Evolutionary conservation across 495 filamentous ascomycete genomes (phyloP).

Genomic region (Pyrenula aspistea): DNA sequence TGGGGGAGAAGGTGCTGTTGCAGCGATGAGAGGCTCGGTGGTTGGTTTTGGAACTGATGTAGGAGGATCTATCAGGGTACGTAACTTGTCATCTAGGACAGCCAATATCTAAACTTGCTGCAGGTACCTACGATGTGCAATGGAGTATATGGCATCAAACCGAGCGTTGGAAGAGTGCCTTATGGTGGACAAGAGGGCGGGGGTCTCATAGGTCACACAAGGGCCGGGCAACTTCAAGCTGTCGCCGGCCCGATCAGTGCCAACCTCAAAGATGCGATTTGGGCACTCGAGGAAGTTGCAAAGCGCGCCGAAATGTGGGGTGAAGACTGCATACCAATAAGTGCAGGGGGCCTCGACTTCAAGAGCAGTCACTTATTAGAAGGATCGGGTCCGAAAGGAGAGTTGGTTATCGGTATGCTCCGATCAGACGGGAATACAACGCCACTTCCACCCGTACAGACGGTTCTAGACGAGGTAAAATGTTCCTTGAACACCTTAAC

Average conservation of each 20-base stretch:
- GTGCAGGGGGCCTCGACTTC: conserved; percentile 20
- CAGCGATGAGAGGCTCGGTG: conserved; percentile 48
- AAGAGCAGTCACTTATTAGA: background rate
- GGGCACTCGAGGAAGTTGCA: conserved; percentile 38
- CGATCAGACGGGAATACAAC: conserved; percentile 42
- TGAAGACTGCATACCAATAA: conserved; percentile 35
- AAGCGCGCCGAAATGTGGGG: conserved; percentile 32
- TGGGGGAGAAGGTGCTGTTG: conserved; percentile 54
- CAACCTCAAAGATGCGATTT: conserved; percentile 29
- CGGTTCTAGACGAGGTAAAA: conserved; percentile 40
- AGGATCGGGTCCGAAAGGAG: conserved; percentile 7
- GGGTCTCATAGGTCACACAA: conserved; percentile 22
- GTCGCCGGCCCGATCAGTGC: conserved; percentile 39
- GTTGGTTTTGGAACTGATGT: conserved; percentile 58
- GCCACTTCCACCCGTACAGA: conserved; percentile 45
- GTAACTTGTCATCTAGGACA: too few species aligned
- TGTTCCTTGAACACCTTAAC: conserved; percentile 23
- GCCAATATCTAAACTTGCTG: too few species aligned
- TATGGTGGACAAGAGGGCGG: conserved; percentile 33
- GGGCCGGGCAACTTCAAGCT: conserved; percentile 25
- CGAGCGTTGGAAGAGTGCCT: conserved; percentile 44
- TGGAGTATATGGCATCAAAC: conserved; percentile 48
- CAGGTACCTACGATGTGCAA: conserved; percentile 47
- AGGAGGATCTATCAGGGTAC: conserved; percentile 51
- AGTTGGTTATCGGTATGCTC: conserved; percentile 41